phyloP scores from a whole-genome alignment of 768 basidiomycete species.

The Termitomyces sp. region DNA sequence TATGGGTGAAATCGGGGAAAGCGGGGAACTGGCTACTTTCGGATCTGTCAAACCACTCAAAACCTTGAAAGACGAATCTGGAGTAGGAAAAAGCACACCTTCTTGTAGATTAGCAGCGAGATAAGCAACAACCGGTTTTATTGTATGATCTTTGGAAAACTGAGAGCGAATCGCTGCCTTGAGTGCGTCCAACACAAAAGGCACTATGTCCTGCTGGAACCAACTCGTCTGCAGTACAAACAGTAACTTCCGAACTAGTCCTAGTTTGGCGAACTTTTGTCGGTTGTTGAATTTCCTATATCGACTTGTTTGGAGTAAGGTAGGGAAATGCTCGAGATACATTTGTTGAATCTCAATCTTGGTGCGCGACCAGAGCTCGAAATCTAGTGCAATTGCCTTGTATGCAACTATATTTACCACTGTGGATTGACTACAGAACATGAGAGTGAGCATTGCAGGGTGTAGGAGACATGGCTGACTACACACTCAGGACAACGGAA shows the following conservation, averaged over 20 bases:
- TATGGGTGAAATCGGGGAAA: conserved; percentile 53
- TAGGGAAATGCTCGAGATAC: conserved; percentile 80
- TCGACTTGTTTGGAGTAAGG: conserved; percentile 67
- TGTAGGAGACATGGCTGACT: not conserved
- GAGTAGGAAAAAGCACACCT: conserved; percentile 32
- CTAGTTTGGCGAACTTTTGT: conserved; percentile 68
- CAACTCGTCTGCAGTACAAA: conserved; percentile 79
- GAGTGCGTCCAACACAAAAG: conserved; percentile 56
- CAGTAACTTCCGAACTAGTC: conserved; percentile 70
- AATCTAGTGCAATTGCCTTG: conserved; percentile 79
- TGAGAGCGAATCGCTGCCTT: conserved; percentile 56
- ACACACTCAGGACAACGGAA: conserved; percentile 78
- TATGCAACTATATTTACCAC: conserved; percentile 83
- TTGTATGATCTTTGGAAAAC: conserved; percentile 70
- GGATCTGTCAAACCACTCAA: conserved; percentile 12
- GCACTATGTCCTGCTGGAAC: conserved; percentile 56
- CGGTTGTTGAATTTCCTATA: conserved; percentile 76
- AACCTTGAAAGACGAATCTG: not conserved
- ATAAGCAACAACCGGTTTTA: conserved; percentile 86
- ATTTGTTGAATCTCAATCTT: conserved; percentile 69
- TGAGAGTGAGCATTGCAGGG: not conserved
- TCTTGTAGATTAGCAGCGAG: conserved; percentile 76
- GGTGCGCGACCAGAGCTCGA: conserved; percentile 83
- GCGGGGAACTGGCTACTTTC: conserved; percentile 40
- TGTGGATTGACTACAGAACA: conserved; percentile 60